Base-by-base conservation (phyloP, 257 asterid genomes). In the Lantana camara region DNA sequence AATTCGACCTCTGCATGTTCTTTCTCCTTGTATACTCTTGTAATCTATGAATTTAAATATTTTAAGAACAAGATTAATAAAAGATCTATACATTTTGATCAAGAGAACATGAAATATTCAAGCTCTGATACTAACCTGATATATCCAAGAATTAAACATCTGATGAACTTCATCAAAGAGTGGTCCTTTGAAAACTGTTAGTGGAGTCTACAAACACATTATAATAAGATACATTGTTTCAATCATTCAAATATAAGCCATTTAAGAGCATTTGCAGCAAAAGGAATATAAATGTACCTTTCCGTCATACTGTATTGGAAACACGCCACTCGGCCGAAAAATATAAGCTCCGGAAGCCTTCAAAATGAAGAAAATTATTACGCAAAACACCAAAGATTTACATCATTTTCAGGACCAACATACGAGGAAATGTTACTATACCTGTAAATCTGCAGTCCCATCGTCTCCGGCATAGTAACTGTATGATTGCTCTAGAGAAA, bases 301-400 rank as follows among this genome's bases (percentile, higher is more conserved):
- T 24, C 38, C 73, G 21, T 73, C 71, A 46, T 87, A 55, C 64
- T 73, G 73, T 50, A 88, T 58, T 13, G 85, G 62, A 61, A 67
- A 72, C 32, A 89, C 77, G 50, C 95, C 95, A 65, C 88, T 90
- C 22, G 99, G 99, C 38, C 96, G 93, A 61, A 94, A 94, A 46
- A 90, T 7, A 37, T 94, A 94, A 42, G 99, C 99, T 70, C 99
- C 99, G 37, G 96, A 80, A 60, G 96, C 89, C 98, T 90, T 79
- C 57, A 69, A 71, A 34, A 67, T 40, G 64, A 61, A 69, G 19
- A 35, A 52, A 53, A 66, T 5, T 47, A 64, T 48, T 55, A 40
- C 53, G 41, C 62, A 66, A 64, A 27, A 27, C 32, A 42, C 38
- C 16, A 38, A 37, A 35, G 17, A 16, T 27, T 2, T 2, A 20